Evolutionary conservation across 148 eudicot species (phyloP).

Genomic region (Rhododendron molle): DNA sequence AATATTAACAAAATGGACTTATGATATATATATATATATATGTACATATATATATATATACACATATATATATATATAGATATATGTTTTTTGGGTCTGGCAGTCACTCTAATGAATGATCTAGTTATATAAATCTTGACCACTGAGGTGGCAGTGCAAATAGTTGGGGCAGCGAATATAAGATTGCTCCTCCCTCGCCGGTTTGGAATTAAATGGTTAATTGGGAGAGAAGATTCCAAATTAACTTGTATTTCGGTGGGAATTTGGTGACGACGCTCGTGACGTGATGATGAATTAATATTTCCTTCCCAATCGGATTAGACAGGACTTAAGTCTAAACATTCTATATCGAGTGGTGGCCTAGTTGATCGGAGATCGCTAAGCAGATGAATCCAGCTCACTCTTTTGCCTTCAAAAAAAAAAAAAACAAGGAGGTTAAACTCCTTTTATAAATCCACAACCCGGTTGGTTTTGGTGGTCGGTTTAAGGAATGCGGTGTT

Average conservation of each 20-base stretch:
- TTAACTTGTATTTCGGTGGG: background rate
- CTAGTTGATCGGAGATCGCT: no score
- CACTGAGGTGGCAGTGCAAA: background rate
- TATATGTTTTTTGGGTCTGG: no score
- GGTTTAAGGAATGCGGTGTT: background rate
- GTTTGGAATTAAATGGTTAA: background rate
- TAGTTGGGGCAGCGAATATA: background rate
- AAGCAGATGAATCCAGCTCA: background rate
- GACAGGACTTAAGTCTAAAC: background rate
- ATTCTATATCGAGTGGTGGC: background rate
- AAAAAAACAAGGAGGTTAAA: no score
- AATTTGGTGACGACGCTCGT: background rate
- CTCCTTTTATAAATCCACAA: background rate
- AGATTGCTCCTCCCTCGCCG: background rate
- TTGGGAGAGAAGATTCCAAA: background rate
- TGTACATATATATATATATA: no score
- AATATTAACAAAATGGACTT: no score
- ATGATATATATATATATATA: no score
- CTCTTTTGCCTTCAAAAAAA: background rate
- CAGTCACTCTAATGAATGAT: no score
- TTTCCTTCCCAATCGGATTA: background rate
- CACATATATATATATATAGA: no score
- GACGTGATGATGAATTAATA: background rate
- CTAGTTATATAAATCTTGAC: no score
- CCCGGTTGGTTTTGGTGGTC: background rate